phyloP scores from a whole-genome alignment of 371 early-diverging fungal genomes.

The Coemansia sp. region DNA sequence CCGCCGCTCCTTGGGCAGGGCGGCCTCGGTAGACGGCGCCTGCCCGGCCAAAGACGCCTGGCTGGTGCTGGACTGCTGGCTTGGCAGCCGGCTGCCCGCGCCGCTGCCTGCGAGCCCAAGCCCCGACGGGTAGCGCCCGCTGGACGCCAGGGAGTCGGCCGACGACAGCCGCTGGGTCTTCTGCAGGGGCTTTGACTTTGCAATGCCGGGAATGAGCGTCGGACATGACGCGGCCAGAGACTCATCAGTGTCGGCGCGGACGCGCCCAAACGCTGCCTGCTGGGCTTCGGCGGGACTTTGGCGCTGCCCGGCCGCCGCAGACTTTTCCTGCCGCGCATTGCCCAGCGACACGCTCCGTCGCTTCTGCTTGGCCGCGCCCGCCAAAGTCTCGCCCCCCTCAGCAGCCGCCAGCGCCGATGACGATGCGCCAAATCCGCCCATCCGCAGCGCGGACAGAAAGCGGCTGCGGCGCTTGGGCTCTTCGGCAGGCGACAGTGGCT shows the following conservation, averaged over 20 bases:
- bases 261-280: background rate
- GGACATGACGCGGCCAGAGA: conserved; percentile 38
- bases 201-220: conserved; percentile 11
- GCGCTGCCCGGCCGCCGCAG: background rate
- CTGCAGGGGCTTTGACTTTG: background rate
- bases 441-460: conserved; percentile 31
- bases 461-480: conserved; percentile 40
- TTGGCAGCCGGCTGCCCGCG: background rate
- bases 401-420: background rate
- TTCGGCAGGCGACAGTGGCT: background rate
- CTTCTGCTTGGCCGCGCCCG: conserved; percentile 1
- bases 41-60: background rate
- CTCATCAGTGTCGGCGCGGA: conserved; percentile 13
- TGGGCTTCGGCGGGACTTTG: background rate
- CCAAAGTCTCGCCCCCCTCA: background rate
- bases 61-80: background rate
- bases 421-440: conserved; percentile 4
- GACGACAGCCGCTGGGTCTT: conserved; percentile 11
- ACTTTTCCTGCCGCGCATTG: background rate
- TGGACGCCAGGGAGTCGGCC: conserved; percentile 8
- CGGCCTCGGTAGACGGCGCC: background rate
- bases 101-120: conserved; percentile 14
- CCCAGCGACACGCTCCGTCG: conserved; percentile 45
- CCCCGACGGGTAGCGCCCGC: conserved; percentile 29
- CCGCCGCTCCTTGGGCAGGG: background rate